phyloP scores from a whole-genome alignment of 139 green algal genomes.

The Coelastrella sp. region DNA sequence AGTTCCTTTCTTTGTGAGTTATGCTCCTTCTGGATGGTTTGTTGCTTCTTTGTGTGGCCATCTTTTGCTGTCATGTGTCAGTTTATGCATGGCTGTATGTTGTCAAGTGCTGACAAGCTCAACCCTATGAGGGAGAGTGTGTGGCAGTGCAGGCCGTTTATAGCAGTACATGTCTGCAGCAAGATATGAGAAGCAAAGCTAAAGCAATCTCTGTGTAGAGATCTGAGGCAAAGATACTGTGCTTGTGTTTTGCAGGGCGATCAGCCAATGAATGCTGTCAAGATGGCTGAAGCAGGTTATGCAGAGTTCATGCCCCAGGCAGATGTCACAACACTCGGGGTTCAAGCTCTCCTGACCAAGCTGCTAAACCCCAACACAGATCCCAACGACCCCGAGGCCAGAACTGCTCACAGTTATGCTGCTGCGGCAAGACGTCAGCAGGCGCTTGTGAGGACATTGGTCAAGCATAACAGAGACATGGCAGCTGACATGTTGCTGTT shows the following conservation, averaged over 20 bases:
- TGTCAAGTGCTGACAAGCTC: too few relatives aligned
- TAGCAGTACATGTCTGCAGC: too few relatives aligned
- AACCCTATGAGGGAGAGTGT: too few relatives aligned
- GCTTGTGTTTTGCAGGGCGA: slow-evolving; percentile 15
- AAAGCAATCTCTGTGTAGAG: too few relatives aligned
- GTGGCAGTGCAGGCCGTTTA: too few relatives aligned
- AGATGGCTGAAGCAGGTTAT: slow-evolving; percentile 17
- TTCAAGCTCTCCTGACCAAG: not conserved
- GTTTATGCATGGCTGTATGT: too few relatives aligned
- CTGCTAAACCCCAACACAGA: not conserved
- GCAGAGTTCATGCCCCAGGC: not conserved
- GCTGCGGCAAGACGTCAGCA: slow-evolving; percentile 24
- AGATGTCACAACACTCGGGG: not conserved
- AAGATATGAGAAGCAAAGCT: too few relatives aligned
- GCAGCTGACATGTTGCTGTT: slow-evolving; percentile 26
- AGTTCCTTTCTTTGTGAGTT: slow-evolving; percentile 27
- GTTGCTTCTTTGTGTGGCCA: too few relatives aligned
- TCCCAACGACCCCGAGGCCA: not conserved
- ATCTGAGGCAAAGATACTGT: too few relatives aligned
- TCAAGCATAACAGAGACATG: not conserved
- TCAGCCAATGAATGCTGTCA: slow-evolving; percentile 32
- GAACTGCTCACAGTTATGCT: not conserved
- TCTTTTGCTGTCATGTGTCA: too few relatives aligned
- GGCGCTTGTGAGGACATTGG: not conserved
- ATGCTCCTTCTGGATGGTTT: too few relatives aligned